Evolutionary conservation across 441 rosid genomes (phyloP), one percentile per base, ranked within the genome.

Genomic region (Euphorbia schlechtendalii): DNA sequence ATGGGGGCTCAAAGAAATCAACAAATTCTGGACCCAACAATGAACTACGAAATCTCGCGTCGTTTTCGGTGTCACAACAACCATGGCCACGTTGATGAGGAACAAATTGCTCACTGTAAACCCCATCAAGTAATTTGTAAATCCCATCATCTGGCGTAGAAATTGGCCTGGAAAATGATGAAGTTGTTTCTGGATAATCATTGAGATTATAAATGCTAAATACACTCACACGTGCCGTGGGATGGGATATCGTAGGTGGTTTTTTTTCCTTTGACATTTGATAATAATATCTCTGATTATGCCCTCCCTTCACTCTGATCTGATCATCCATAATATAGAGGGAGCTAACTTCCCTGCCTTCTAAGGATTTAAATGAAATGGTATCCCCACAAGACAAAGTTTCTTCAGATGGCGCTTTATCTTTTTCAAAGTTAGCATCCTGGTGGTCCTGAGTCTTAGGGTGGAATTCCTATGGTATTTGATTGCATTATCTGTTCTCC

Each of bases 11-110:
- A 56, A 78, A 71, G 78, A 76, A 83, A 55, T 92, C 96, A 59
- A 87, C 79, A 72, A 92, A 92, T 56, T 89, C 96, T 59, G 96
- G 91, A 48, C 96, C 96, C 78, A 92, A 66, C 79, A 92, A 41
- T 69, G 91, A 84, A 17, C 67, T 73, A 57, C 48, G 68, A 58
- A 36, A 66, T 28, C 51, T 63, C 38, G 58, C 46, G 66, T 63
- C 66, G 51, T 32, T 59, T 40, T 75, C 72, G 32, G 48, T 38
- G 56, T 68, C 70, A 74, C 91, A 89, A 70, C 96, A 91, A 11
- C 89, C 85, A 54, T 77, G 70, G 64, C 95, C 89, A 68, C 96
- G 89, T 28, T 77, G 74, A 56, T 74, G 87, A 71, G 96, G 98
- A 75, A 89, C 87, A 59, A 74, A 66, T 25, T 65, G 76, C 56